phyloP scores from a whole-genome alignment of 352 stramenopile genomes.

The Globisporangium splendens region DNA sequence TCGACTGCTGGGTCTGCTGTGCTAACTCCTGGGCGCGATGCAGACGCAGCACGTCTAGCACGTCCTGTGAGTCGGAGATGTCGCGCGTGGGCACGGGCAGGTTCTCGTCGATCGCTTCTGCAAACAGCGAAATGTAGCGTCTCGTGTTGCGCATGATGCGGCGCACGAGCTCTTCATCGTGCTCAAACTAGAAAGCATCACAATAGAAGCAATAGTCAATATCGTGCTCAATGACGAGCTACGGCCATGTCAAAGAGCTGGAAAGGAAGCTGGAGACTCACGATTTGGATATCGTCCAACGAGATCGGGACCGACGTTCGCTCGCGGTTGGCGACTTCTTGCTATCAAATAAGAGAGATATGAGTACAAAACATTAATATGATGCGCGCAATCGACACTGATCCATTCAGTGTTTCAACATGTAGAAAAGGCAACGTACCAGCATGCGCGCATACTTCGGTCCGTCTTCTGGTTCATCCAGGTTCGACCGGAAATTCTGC shows the following conservation, averaged over 20 bases:
- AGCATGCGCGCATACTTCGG: slow-evolving; percentile 82
- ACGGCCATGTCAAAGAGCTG: background rate
- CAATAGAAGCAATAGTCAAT: background rate
- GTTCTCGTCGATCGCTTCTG: slow-evolving; percentile 85
- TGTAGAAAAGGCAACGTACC: too few species aligned
- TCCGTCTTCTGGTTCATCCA: slow-evolving; percentile 51
- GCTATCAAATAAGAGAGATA: too few species aligned
- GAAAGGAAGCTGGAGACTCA: slow-evolving; percentile 21
- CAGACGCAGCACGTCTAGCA: slow-evolving; percentile 78
- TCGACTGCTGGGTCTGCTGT: slow-evolving; percentile 41
- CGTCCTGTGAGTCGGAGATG: slow-evolving; percentile 77
- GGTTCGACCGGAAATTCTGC: slow-evolving; percentile 66
- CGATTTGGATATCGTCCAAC: slow-evolving; percentile 77
- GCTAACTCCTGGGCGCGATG: slow-evolving; percentile 74
- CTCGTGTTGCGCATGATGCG: slow-evolving; percentile 85
- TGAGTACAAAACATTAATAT: too few species aligned
- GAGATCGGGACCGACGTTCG: slow-evolving; percentile 73
- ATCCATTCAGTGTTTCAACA: too few species aligned
- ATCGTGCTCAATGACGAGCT: background rate
- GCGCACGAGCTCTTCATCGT: slow-evolving; percentile 78
- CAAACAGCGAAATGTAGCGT: slow-evolving; percentile 87
- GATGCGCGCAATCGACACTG: too few species aligned
- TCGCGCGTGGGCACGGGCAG: slow-evolving; percentile 77
- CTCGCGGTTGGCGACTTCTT: slow-evolving; percentile 88
- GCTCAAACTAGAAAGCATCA: slow-evolving; percentile 48